Evolutionary conservation across 371 early-diverging fungal genomes (phyloP).

Genomic region (Mortierella sp.): DNA sequence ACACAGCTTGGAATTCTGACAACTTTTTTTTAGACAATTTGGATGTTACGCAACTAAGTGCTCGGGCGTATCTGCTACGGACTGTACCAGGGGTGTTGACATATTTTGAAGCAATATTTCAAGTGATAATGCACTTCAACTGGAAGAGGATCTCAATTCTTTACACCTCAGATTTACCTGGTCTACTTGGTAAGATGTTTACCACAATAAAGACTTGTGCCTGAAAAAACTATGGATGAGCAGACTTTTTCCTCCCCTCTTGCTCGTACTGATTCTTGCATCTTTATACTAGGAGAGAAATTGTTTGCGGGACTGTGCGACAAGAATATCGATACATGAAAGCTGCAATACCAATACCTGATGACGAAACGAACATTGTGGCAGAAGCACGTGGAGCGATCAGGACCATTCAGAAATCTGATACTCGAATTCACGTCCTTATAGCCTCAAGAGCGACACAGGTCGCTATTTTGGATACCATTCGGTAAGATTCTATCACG

Average conservation of each 20-base stretch:
- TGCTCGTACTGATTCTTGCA: not conserved
- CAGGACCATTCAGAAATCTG: conserved; percentile 11
- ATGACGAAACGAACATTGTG: not conserved
- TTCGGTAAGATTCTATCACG: conserved; percentile 32
- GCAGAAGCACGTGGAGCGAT: conserved; percentile 3
- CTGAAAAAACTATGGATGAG: too few species aligned
- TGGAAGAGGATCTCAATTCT: conserved; percentile 40
- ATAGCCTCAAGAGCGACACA: conserved; percentile 19
- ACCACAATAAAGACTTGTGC: not conserved
- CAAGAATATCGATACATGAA: conserved; percentile 10
- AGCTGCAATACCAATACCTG: conserved; percentile 18
- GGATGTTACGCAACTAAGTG: conserved; percentile 14
- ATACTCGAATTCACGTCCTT: conserved; percentile 41
- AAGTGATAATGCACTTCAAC: conserved; percentile 21
- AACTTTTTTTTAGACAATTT: conserved; percentile 19
- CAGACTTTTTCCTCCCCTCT: too few species aligned
- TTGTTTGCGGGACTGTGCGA: conserved; percentile 11
- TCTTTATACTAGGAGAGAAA: conserved; percentile 29
- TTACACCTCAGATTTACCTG: conserved; percentile 31
- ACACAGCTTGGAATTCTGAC: not conserved
- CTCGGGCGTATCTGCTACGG: conserved; percentile 32
- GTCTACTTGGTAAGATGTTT: conserved; percentile 20
- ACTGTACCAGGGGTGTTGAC: conserved; percentile 26
- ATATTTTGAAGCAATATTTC: conserved; percentile 15
- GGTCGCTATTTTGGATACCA: conserved; percentile 12